Base-by-base conservation (phyloP, 2,329 filamentous ascomycete genomes). In the Microsporum ferrugineum region DNA sequence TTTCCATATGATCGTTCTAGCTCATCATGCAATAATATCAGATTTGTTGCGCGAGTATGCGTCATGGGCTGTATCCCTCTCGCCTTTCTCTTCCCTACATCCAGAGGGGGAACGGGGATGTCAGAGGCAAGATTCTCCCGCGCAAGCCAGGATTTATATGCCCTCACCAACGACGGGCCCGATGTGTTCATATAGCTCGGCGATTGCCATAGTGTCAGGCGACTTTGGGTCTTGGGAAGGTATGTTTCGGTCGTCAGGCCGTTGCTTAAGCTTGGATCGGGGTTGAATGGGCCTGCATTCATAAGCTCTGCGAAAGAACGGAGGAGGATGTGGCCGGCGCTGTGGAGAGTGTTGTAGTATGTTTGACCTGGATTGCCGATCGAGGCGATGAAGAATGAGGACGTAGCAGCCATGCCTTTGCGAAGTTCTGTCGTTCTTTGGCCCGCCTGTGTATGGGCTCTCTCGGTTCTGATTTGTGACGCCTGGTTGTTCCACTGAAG, bases 21-120 rank as follows among this genome's bases (percentile, higher is more conserved):
- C 71, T 97, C 92, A 71, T 97, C 92, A 72, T 97, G 91, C 23
- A 97, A 78, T 10, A 97, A 77, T 0, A 97, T 84, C 14, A 99
- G 73, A 2, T 78, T 75, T 2, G 79, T 66, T 12, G 60, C 56
- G 49, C 56, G 59, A n/a, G 39, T 41, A 17, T 45, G 33, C 34
- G 17, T 29, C 55, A 51, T 59, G 47, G 33, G 47, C 45, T 4
- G 60, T 33, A 38, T 59, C 58, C 68, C 62, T 31, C 62, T 59
- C 27, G 60, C 63, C 14, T 67, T 70, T 36, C 76, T 65, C 17
- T 63, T 56, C 2, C 60, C 36, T 0, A 62, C 60, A 17, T 17
- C 58, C 27, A 53, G 49, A 6, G 61, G 59, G 27, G 65, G 57
- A 47, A 47, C 17, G 12, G 57, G 43, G 5, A 59, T 29, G 14